Base-by-base conservation (phyloP, 306 rosid species). In the Delonix regia region DNA sequence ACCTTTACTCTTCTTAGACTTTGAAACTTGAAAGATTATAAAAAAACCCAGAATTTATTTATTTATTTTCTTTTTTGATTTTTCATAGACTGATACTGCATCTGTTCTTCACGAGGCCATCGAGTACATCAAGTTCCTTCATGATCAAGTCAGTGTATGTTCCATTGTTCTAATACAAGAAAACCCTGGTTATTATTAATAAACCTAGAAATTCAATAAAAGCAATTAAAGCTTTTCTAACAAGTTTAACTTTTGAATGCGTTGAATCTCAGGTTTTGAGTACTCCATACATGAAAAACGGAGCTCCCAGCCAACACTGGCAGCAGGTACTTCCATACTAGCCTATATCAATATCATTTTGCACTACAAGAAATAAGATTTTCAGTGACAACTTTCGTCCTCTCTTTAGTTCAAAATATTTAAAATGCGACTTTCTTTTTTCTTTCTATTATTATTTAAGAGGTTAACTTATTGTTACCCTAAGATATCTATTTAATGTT, bases 51-150 rank as follows among this genome's bases (percentile, higher is more conserved):
- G 8, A 30, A 30, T 4, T 4, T 30, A 30, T 1, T 30, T 55
- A 39, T 1, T 42, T 39, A 22, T 52, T 4, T 56, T 72, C 30
- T 78, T 57, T 38, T 84, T 62, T 38, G 47, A 78, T 21, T 74
- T 19, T 34, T 67, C 11, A 9, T 85, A 93, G 97, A 93, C 96
- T 57, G 97, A 93, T 86, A 93, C 97, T 7, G 97, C 96, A 75
- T 93, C 97, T 16, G 97, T 93, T 64, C 92, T 93, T 25, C 94
- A 90, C 24, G 97, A 93, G 85, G 97, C 96, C 52, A 90, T 90
- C 51, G 97, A 86, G 44, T 93, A 89, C 90, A 93, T 93, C 81
- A 93, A 90, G 84, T 87, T 90, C 79, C 96, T 93, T 67, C 97
- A 90, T 45, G 92, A 90, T 76, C 97, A 93, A 93, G 96, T 90